phyloP scores from a whole-genome alignment of 495 filamentous ascomycete species.

The Cudoniella acicularis region DNA sequence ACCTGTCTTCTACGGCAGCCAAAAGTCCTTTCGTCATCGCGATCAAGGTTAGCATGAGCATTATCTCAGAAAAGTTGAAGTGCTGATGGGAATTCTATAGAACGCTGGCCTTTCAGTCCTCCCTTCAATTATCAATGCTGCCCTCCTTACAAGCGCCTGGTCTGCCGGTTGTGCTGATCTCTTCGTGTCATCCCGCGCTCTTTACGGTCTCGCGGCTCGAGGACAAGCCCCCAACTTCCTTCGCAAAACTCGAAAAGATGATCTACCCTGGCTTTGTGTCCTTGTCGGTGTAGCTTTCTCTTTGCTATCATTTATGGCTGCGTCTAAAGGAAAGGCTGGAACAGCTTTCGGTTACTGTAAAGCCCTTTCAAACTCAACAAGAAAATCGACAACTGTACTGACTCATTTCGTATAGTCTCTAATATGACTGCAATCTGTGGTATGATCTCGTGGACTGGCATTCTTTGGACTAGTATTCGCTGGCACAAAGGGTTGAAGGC shows the following conservation, averaged over 20 bases:
- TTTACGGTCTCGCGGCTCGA: slow-evolving; percentile 58
- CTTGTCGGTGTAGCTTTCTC: slow-evolving; percentile 45
- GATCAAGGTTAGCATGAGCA: slow-evolving; percentile 64
- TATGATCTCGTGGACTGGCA: neutral
- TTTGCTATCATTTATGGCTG: slow-evolving; percentile 56
- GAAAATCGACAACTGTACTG: slow-evolving; percentile 50
- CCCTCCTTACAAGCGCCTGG: slow-evolving; percentile 68
- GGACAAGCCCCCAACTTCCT: slow-evolving; percentile 53
- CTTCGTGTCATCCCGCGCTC: slow-evolving; percentile 53
- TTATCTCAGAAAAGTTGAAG: slow-evolving; percentile 49
- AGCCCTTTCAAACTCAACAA: slow-evolving; percentile 53
- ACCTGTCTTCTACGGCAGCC: neutral
- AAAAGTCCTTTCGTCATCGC: slow-evolving; percentile 38
- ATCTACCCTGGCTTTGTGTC: slow-evolving; percentile 59
- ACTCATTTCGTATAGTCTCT: neutral
- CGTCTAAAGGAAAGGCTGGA: slow-evolving; percentile 39
- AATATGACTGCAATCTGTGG: neutral
- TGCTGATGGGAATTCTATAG: slow-evolving; percentile 45
- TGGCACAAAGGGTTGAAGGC: slow-evolving; percentile 31
- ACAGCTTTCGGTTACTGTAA: slow-evolving; percentile 56
- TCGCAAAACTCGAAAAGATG: slow-evolving; percentile 45
- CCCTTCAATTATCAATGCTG: slow-evolving; percentile 62
- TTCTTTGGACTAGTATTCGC: neutral
- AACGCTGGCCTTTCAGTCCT: slow-evolving; percentile 64
- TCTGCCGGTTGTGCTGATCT: slow-evolving; percentile 60